A percentile compares a stretch with the other conserved stretches of the same genome.
These are phyloP conservation scores for Cichorium intybus DNA, from an alignment of 140 eudicot genomes.

Conservation along the genomic window DNA sequence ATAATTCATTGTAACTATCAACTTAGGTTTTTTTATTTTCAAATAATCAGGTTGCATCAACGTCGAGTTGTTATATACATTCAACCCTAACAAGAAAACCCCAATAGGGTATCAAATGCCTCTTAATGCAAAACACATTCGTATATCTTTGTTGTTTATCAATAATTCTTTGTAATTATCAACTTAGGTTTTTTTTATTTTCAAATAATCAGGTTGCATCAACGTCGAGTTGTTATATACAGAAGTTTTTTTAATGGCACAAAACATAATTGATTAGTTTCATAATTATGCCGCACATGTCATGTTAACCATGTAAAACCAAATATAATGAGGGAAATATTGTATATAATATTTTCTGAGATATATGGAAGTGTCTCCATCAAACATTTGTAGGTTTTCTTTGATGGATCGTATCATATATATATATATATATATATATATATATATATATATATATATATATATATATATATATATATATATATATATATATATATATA, in stretches of 20 bases:
- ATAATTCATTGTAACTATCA: not conserved
- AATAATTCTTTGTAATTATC: not conserved
- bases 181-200: conserved; percentile 2
- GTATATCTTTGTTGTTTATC: not conserved
- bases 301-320: not conserved
- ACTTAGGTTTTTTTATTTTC: not conserved
- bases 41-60: not conserved
- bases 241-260: too few relatives aligned
- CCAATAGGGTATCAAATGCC: conserved; percentile 7
- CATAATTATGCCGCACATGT: not conserved
- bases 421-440: too few relatives aligned
- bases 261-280: not conserved
- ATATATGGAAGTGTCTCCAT: too few relatives aligned
- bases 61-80: not conserved
- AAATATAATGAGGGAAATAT: too few relatives aligned
- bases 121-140: not conserved
- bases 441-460: too few relatives aligned
- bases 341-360: too few relatives aligned
- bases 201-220: not conserved
- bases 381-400: too few relatives aligned
- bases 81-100: not conserved
- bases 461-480: too few relatives aligned
- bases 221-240: not conserved
- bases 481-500: too few relatives aligned
- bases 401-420: too few relatives aligned